Conservation (phyloP, 192 early-diverging fungal genomes). For the Coemansia sp. region DNA sequence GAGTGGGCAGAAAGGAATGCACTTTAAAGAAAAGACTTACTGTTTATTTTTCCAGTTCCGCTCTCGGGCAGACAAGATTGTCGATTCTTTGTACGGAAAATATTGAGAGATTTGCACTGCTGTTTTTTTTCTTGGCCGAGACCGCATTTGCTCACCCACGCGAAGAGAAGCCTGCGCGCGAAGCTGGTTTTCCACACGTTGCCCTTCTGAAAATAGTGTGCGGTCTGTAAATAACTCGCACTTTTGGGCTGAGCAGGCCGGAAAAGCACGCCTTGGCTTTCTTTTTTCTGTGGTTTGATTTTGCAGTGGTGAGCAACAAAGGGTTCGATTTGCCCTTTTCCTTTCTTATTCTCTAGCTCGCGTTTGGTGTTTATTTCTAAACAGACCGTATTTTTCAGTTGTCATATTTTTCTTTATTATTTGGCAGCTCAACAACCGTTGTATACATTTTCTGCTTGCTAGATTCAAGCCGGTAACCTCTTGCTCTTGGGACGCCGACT, state of each 20-base stretch:
- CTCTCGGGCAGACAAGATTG: background rate
- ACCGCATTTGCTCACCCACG: background rate
- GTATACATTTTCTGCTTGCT: background rate
- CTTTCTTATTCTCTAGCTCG: background rate
- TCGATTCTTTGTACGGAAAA: background rate
- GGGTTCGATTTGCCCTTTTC: background rate
- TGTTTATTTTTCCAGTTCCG: background rate
- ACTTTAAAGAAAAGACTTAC: background rate
- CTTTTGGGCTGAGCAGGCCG: background rate
- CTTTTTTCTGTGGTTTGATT: background rate
- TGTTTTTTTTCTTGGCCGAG: background rate
- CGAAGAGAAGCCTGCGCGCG: background rate
- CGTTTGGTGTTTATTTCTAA: slow-evolving; percentile 1
- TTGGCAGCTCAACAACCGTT: background rate
- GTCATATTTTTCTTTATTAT: background rate
- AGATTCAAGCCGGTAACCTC: background rate
- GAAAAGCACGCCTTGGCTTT: background rate
- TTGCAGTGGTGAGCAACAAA: background rate
- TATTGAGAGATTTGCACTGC: background rate
- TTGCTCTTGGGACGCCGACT: background rate
- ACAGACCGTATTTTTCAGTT: background rate
- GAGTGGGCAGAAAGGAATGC: background rate
- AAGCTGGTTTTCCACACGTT: background rate
- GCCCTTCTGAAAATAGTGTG: background rate
- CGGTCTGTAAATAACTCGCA: background rate